Percentiles rank a stretch among this genome's conserved stretches.
Evolutionary conservation across 2,329 filamentous ascomycete species (phyloP).

Genomic region (Teratosphaeria zuluensis): DNA sequence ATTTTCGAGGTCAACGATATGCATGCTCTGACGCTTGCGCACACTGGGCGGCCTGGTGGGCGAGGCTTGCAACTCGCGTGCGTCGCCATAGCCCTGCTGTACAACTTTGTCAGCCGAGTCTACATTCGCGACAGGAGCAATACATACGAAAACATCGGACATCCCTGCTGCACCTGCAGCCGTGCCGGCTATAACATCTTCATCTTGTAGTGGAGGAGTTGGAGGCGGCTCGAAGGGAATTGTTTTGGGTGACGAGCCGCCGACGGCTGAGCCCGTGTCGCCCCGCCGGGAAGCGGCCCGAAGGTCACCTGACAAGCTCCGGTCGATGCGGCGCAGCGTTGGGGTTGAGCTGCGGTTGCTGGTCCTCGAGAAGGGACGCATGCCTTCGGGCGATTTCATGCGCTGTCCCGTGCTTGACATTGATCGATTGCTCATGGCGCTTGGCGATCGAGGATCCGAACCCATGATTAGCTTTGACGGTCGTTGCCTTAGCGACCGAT

Average conservation of each 20-base stretch:
- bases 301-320: conserved; percentile 65
- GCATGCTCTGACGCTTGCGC: conserved; percentile 95
- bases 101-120: conserved; percentile 12
- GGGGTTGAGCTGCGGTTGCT: conserved; percentile 53
- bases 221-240: conserved; percentile 33
- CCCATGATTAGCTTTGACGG: conserved; percentile 8
- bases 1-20: conserved; percentile 78
- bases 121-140: conserved; percentile 35
- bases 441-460: conserved; percentile 29
- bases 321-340: conserved; percentile 60
- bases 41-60: conserved; percentile 91
- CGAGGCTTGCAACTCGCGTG: conserved; percentile 76
- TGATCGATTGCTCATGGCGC: conserved; percentile 37
- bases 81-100: conserved; percentile 90
- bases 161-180: conserved; percentile 76
- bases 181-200: conserved; percentile 77
- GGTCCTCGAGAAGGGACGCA: conserved; percentile 53
- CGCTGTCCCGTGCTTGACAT: conserved; percentile 28
- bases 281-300: conserved; percentile 52
- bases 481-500: conserved; percentile 27
- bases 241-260: conserved; percentile 26
- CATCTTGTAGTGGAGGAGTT: conserved; percentile 49
- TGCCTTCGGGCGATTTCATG: conserved; percentile 33
- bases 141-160: conserved; percentile 87
- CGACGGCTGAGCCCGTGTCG: conserved; percentile 34